Conservation (phyloP, 2,329 filamentous ascomycete species). For the Ophiocordyceps camponoti-saundersi region DNA sequence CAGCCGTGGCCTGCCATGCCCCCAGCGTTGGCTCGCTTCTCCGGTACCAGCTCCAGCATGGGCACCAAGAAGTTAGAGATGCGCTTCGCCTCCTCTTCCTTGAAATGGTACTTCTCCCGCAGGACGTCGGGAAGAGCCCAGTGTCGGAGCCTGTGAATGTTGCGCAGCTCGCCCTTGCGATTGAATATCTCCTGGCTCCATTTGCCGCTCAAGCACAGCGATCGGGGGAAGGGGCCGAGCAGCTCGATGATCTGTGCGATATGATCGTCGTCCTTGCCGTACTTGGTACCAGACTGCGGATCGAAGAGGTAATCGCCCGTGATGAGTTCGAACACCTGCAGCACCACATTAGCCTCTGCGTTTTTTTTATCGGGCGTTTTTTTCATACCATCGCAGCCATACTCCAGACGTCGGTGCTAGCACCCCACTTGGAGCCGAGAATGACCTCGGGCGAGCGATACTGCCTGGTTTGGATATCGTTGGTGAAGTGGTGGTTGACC, state of each 20-base stretch:
- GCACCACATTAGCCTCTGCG: not conserved
- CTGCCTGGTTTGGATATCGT: constrained; percentile 95
- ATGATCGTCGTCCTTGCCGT: constrained; percentile 98
- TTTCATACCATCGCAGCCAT: constrained; percentile 89
- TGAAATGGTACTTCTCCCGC: constrained; percentile 93
- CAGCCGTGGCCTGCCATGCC: constrained; percentile 82
- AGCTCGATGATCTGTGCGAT: constrained; percentile 98
- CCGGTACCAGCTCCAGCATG: constrained; percentile 80
- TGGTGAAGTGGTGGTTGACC: constrained; percentile 98
- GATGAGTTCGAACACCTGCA: constrained; percentile 85
- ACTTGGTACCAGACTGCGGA: constrained; percentile 94
- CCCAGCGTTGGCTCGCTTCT: constrained; percentile 82
- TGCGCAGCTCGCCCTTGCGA: constrained; percentile 87
- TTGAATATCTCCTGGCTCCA: constrained; percentile 99
- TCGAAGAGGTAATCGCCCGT: constrained; percentile 98
- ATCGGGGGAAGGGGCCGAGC: constrained; percentile 82
- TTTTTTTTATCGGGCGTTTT: not conserved
- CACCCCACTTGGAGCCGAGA: constrained; percentile 91
- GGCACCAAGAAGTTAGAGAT: constrained; percentile 72
- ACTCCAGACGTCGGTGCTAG: constrained; percentile 98
- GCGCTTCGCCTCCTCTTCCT: constrained; percentile 59
- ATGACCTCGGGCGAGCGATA: constrained; percentile 97
- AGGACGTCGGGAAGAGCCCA: constrained; percentile 91
- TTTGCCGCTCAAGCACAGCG: constrained; percentile 79
- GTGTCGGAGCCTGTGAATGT: constrained; percentile 90